phyloP scores from a whole-genome alignment of 2,329 filamentous ascomycete genomes.

The Shiraia sp. region DNA sequence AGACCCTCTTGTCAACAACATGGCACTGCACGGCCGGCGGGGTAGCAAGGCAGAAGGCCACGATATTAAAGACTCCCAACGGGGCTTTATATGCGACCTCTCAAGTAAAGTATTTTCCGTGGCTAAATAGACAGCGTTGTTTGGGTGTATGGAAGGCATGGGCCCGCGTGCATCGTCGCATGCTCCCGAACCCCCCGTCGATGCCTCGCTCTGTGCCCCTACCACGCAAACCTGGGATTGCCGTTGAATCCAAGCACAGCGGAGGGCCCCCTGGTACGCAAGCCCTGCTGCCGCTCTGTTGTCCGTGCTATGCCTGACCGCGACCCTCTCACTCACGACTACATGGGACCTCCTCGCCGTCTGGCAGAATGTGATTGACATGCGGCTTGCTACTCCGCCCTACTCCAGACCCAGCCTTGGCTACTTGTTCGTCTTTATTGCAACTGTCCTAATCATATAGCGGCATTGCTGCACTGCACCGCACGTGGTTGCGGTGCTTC shows the following conservation, averaged over 20 bases:
- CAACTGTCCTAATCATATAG: slow-evolving; percentile 29
- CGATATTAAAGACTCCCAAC: slow-evolving; percentile 36
- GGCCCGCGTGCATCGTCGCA: too few relatives aligned
- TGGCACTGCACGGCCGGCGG: slow-evolving; percentile 10
- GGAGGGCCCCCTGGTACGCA: slow-evolving; percentile 25
- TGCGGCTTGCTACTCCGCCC: slow-evolving; percentile 29
- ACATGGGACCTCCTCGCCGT: slow-evolving; percentile 36
- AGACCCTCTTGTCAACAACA: too few relatives aligned
- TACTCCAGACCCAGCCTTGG: slow-evolving; percentile 28
- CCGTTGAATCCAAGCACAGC: slow-evolving; percentile 36
- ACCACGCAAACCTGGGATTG: slow-evolving; percentile 38
- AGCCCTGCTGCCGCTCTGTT: slow-evolving; percentile 30
- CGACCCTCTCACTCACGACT: slow-evolving; percentile 19
- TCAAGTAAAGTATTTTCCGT: slow-evolving; percentile 38
- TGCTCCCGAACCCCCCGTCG: slow-evolving; percentile 32
- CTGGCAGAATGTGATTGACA: slow-evolving; percentile 35
- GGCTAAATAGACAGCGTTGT: slow-evolving; percentile 37
- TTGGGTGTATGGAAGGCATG: slow-evolving; percentile 29
- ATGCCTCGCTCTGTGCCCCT: slow-evolving; percentile 30
- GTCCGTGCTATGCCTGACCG: slow-evolving; percentile 28
- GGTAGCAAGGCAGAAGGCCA: slow-evolving; percentile 15
- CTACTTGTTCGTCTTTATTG: slow-evolving; percentile 15
- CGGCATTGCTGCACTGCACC: slow-evolving; percentile 19
- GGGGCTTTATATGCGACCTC: slow-evolving; percentile 33
- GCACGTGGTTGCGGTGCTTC: slow-evolving; percentile 19